Evolutionary conservation across 306 rosid genomes (phyloP).

Genomic region (Rosa persica): DNA sequence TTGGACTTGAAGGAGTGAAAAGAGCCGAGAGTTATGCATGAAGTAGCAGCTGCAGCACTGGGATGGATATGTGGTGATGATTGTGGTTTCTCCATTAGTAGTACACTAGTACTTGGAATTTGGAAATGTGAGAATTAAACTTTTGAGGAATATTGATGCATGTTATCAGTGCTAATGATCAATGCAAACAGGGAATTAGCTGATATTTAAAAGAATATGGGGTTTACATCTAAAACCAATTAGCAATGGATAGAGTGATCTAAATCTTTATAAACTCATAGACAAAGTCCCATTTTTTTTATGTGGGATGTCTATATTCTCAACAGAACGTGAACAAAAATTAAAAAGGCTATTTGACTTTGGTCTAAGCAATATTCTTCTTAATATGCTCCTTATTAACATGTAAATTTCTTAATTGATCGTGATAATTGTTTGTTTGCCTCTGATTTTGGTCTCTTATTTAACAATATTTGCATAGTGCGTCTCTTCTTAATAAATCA

Average conservation of each 20-base stretch:
- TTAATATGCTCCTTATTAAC: background rate
- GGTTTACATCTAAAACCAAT: no score
- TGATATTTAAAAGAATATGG: background rate
- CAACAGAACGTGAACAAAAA: background rate
- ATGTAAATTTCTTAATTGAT: background rate
- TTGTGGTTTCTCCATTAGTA: constrained; percentile 2
- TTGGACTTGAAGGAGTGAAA: constrained; percentile 5
- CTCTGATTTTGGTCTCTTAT: no score
- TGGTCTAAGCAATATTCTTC: background rate
- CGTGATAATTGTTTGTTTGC: no score
- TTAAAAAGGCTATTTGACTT: background rate
- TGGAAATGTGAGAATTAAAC: background rate
- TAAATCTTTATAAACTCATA: no score
- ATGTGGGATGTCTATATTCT: no score
- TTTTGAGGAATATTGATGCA: background rate
- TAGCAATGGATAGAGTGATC: no score
- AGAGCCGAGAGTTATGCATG: constrained; percentile 18
- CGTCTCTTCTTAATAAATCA: no score
- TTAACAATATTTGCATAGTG: no score
- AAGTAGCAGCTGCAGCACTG: background rate
- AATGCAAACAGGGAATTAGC: background rate
- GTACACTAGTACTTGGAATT: background rate
- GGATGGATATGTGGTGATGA: background rate
- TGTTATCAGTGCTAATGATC: constrained; percentile 5
- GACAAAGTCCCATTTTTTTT: no score